These are phyloP conservation scores for Kluyveromyces starmeri DNA, from an alignment of 805 yeast genomes.

Conservation along the genomic window DNA sequence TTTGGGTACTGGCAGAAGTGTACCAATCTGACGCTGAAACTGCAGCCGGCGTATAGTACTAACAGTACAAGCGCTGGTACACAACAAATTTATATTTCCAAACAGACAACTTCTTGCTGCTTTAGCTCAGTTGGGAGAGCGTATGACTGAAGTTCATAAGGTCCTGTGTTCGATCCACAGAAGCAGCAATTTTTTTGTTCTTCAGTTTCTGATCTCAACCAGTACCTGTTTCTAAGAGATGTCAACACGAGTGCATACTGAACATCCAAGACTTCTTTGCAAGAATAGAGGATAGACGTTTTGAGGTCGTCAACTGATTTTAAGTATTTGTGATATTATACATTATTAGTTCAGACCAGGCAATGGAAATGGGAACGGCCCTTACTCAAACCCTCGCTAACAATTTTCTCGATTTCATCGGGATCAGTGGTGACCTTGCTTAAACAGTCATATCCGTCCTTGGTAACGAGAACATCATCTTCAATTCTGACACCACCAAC, in stretches of 20 bases:
- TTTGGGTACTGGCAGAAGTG: too few relatives aligned
- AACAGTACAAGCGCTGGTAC: too few relatives aligned
- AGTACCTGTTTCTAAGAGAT: neutral
- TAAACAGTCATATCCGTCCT: slow-evolving; percentile 67
- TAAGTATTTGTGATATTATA: neutral
- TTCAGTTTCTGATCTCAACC: neutral
- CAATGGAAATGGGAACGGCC: slow-evolving; percentile 58
- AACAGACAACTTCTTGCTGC: slow-evolving; percentile 20
- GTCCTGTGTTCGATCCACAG: slow-evolving; percentile 79
- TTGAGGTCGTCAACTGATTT: too few relatives aligned
- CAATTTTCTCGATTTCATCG: slow-evolving; percentile 68
- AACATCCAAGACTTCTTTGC: too few relatives aligned
- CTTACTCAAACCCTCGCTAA: slow-evolving; percentile 55
- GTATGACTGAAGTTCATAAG: slow-evolving; percentile 46
- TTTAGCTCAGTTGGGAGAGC: slow-evolving; percentile 40
- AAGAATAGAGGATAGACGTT: too few relatives aligned
- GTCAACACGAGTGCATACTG: too few relatives aligned
- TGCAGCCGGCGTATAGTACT: too few relatives aligned
- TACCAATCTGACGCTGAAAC: too few relatives aligned
- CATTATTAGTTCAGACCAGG: slow-evolving; percentile 29
- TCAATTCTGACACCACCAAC: slow-evolving; percentile 98
- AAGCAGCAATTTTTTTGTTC: slow-evolving; percentile 35
- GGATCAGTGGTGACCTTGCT: slow-evolving; percentile 84
- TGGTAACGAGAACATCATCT: slow-evolving; percentile 79
- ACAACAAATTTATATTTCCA: neutral